Base-by-base conservation (phyloP, 2,329 filamentous ascomycete genomes). In the Stachybotrys chartarum region DNA sequence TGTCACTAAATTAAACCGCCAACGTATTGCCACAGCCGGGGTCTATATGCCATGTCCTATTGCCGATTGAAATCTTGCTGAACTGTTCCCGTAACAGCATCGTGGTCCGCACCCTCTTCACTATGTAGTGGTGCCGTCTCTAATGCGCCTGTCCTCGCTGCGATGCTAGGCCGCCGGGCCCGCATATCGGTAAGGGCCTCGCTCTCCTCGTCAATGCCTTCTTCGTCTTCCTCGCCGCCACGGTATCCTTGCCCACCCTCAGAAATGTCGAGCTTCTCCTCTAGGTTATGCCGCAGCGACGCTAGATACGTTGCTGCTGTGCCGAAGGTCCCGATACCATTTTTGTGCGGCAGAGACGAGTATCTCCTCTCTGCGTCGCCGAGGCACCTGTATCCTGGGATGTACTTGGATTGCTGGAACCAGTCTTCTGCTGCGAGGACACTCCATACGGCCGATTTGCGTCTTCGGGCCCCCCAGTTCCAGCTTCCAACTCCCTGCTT, bases 391-490 rank as follows among this genome's bases (percentile, higher is more conserved):
- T 90, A 88, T 1, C 91, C 89, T 65, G 95, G 88, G 14, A 88
- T 82, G 54, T 85, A 84, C 66, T 93, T 92, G 39, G 82, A 84
- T 59, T 92, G 82, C 52, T 81, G 81, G 54, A 93, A 77, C 94
- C 94, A 99, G 1, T 85, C 81, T 63, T 96, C 88, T 1, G 91
- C 86, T 1, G 90, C 88, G 45, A 96, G 79, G 24, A 94, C 80
- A 61, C 86, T 88, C 92, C 92, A 99, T 60, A 96, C 82, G 0
- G 90, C 94, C 2, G 92, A 89, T 75, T 97, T 99, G 51, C 94
- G 81, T 57, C 80, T 81, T 58, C 93, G 81, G 8, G 81, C 79
- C 16, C 92, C 91, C 78, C 86, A 88, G 44, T 76, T 75, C 57
- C 85, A 81, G 8, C 80, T 82, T 1, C 87, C 86, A 4, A 84